phyloP scores from a whole-genome alignment of 2,329 filamentous ascomycete species.

The Gremmenia infestans region DNA sequence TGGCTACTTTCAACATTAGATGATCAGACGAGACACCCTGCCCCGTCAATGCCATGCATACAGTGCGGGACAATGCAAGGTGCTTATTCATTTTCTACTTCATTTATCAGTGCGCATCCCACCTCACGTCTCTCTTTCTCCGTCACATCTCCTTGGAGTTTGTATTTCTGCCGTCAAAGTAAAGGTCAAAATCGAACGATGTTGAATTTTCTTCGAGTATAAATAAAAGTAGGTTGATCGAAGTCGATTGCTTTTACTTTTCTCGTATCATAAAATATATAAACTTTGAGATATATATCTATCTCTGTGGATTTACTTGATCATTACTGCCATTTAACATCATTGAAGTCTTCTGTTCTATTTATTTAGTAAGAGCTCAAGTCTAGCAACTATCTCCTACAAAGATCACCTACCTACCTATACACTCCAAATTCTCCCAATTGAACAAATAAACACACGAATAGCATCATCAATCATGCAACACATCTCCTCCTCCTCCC shows the following conservation, averaged over 20 bases:
- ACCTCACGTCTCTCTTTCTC: not conserved
- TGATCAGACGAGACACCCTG: not conserved
- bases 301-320: not conserved
- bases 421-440: not conserved
- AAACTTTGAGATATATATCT: not conserved
- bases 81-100: not conserved
- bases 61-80: not conserved
- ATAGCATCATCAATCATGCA: conserved; percentile 21
- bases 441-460: not conserved
- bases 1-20: not conserved
- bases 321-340: not conserved
- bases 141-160: conserved; percentile 1
- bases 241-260: not conserved
- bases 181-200: not conserved
- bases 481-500: conserved; percentile 25
- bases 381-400: not conserved
- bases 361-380: not conserved
- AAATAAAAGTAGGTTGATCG: not conserved
- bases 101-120: not conserved
- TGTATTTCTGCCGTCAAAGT: not conserved
- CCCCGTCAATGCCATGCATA: not conserved
- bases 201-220: not conserved
- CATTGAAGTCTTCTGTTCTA: not conserved
- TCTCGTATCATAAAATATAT: not conserved
- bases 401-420: not conserved